Percentiles rank a stretch among this genome's conserved stretches.
These are phyloP conservation scores for Chenopodium suecicum DNA, from an alignment of 148 eudicot species.

Conservation along the genomic window DNA sequence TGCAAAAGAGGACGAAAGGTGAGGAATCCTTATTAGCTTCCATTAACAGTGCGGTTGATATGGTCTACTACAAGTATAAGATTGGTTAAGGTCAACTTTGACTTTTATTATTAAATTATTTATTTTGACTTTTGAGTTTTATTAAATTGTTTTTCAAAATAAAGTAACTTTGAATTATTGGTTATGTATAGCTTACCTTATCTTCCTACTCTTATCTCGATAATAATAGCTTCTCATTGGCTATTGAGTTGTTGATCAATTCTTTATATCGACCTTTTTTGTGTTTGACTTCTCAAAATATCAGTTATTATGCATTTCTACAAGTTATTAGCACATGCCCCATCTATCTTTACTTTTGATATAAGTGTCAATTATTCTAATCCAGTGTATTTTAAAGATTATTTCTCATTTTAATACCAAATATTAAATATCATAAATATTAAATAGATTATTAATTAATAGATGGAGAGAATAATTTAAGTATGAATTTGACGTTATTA, in stretches of 20 bases:
- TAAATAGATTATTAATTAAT: too few species aligned
- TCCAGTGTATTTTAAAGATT: too few species aligned
- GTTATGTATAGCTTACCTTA: not conserved
- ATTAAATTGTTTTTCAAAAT: not conserved
- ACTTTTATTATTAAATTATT: conserved; percentile 18
- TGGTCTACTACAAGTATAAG: not conserved
- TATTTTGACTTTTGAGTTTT: conserved; percentile 17
- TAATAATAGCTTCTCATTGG: not conserved
- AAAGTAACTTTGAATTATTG: not conserved
- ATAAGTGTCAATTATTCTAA: too few species aligned
- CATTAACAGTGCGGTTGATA: conserved; percentile 14
- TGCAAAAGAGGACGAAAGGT: not conserved
- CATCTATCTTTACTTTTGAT: not conserved
- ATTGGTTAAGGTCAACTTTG: conserved; percentile 21
- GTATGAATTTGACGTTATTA: too few species aligned
- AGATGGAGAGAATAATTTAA: too few species aligned
- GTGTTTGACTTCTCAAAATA: not conserved
- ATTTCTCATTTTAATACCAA: too few species aligned
- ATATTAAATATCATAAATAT: too few species aligned
- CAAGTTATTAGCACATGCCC: not conserved
- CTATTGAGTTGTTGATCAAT: not conserved
- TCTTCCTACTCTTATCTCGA: not conserved
- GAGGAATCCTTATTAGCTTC: conserved; percentile 4
- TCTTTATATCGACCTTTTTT: not conserved
- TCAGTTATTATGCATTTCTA: not conserved